Evolutionary conservation across 129 eudicot species (phyloP).

Genomic region (Flaveria linearis): DNA sequence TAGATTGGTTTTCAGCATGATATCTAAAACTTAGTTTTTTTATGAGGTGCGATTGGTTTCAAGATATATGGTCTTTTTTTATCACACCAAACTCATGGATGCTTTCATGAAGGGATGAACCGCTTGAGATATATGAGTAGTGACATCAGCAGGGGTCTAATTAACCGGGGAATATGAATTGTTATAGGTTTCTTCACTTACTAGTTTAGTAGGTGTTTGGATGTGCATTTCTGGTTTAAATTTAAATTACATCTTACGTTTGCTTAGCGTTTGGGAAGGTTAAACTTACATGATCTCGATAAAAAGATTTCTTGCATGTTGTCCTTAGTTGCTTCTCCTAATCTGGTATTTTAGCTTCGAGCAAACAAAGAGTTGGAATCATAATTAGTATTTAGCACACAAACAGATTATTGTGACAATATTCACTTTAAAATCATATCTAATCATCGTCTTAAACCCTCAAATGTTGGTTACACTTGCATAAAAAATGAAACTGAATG

Average conservation of each 20-base stretch:
- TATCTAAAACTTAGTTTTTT: background rate
- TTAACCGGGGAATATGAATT: background rate
- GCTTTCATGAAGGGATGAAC: slow-evolving; percentile 2
- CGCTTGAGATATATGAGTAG: slow-evolving; percentile 5
- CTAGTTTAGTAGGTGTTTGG: background rate
- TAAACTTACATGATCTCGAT: background rate
- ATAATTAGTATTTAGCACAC: background rate
- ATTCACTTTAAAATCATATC: background rate
- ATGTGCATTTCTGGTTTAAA: background rate
- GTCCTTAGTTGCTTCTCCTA: background rate
- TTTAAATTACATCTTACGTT: background rate
- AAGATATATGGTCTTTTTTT: background rate
- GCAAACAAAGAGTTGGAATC: background rate
- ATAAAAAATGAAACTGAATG: slow-evolving; percentile 13
- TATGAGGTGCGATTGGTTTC: background rate
- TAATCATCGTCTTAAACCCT: background rate
- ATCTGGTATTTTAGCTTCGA: background rate
- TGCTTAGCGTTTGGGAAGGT: background rate
- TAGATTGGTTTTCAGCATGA: background rate
- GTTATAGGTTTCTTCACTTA: background rate
- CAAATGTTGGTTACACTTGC: background rate
- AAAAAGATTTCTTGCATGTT: background rate
- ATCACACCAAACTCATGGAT: background rate
- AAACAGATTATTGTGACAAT: background rate
- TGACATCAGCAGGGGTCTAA: background rate